Evolutionary conservation across 352 stramenopile genomes (phyloP), one percentile per base, ranked within the genome.

Genomic region (Globisporangium paroecandrum): DNA sequence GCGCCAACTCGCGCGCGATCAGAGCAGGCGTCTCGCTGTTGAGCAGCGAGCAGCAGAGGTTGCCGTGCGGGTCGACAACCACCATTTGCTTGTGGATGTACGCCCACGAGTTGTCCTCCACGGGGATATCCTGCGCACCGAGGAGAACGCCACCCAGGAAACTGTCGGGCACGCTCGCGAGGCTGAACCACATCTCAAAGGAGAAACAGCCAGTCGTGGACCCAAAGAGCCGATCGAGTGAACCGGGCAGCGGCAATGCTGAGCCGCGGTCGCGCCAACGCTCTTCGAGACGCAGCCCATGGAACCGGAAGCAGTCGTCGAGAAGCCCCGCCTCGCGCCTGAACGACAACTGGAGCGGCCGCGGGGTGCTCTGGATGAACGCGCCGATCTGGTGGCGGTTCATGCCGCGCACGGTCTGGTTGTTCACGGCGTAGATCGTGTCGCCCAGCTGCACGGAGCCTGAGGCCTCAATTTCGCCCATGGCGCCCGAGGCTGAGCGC

Each of bases 381-480:
- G 83, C 68, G 20, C 82, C 77, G 36, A 93, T 77, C 53, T 90
- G 73, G 62, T 87, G 74, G 12, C 84, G 82, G 66, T 87, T 77
- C 59, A 92, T 78, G 13, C 84, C 82, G 15, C 76, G 68, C 27
- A 89, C 81, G 29, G 65, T 78, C 38, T 85, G 79, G 49, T 74
- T 75, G 60, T 93, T 93, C n/a, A 93, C 75, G 0, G 78, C 81
- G 24, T 84, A 69, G 46, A 93, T 79, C 58, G 87, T 68, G 60
- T 93, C 85, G 9, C 85, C 85, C 8, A 87, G 77, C 29, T 75
- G 70, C 24, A 90, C 83, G 36, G 70, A 69, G 3, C 78, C 78
- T 10, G 83, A 90, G n/a, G 77, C 80, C 27, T 93, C 83, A 57
- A 93, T 89, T 69, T 93, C 85, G 46, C 85, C 85, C 29, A 83